Evolutionary conservation across 805 yeast species (phyloP), one percentile per base, ranked within the genome.

Genomic region (Ogataea nonfermentans): DNA sequence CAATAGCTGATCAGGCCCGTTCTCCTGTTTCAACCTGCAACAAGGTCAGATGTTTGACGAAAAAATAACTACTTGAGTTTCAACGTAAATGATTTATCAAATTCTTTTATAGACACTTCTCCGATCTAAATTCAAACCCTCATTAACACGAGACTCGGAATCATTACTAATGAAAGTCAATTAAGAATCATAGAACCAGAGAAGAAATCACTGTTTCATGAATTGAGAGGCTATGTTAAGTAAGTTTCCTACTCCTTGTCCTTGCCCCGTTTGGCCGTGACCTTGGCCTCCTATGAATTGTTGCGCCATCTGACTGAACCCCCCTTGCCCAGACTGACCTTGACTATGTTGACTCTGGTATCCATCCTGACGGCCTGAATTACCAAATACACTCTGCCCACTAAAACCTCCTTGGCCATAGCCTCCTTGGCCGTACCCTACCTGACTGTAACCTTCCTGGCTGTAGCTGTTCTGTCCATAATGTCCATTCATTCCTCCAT

Each of bases 351-450:
- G 33, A 2, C 38, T 32, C 7, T 29, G 38, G 9, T 30, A 30
- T 2, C 40, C 46, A 32, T 51, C 46, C 15, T 49, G 43, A 5
- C 38, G 29, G 13, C 47, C 47, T n/a, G n/a, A n/a, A n/a, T n/a
- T n/a, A n/a, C 42, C 41, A 22, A 17, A 22, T 13, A 46, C 49
- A 6, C 40, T 37, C 22, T 22, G 39, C 17, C 37, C 38, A 4
- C 48, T 44, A 16, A 23, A 23, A 37, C 69, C 71, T 44, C 55
- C 53, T 23, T 45, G 43, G 6, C 32, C 31, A 13, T 31, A 26
- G 16, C 38, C 36, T 4, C 13, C 19, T 11, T 28, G 31, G 3
- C 41, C 45, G n/a, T 26, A 19, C 37, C 69, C 71, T 44, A 55
- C 53, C 15, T 40, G 37, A 10, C 35, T 28, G 10, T 31, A 24